Base-by-base conservation (phyloP, 2,329 filamentous ascomycete species). In the Aspergillus sp. region DNA sequence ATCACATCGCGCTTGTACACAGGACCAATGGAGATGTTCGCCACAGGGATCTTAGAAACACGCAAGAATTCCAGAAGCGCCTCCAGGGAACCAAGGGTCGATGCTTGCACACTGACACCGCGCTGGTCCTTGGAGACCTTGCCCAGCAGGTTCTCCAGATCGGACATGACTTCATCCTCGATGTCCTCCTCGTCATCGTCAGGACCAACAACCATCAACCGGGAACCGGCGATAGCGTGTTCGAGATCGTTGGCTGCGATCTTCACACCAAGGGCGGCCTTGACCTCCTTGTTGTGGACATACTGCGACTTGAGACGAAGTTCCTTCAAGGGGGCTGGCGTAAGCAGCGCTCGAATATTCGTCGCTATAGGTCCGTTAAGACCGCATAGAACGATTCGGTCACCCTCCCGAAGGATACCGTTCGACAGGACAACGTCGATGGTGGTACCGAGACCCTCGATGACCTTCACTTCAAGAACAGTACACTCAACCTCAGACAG, bases 231-330 rank as follows among this genome's bases (percentile, higher is more conserved):
- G 72, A 99, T 97, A 62, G 95, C 94, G 57, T 90, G 88, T 72
- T 99, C 94, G 19, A 99, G 88, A 58, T 92, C 91, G 63, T 96
- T 95, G 42, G 93, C 94, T 58, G 91, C 91, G 69, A 99, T 97
- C 84, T 99, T 99, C 73, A 99, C 91, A 88, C 94, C 94, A 67
- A 99, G 84, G 7, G 94, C 91, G 17, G 95, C 94, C 81, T 97
- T 99, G 77, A 97, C 92, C 73, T 96, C 91, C 79, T 99, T 97
- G 80, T 99, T 97, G 80, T 99, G 95, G 25, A 99, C 93, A 67
- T 99, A 99, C 58, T 87, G 83, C 3, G 92, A 96, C 77, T 97
- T 97, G 65, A 99, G 84, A 71, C 95, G 91, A 59, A 99, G 76
- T 72, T 99, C 94, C 70, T 91, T 94, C 70, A 99, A 85, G 55